Evolutionary conservation across 2,329 filamentous ascomycete genomes (phyloP).

Genomic region (Ophiostoma pallidulum): DNA sequence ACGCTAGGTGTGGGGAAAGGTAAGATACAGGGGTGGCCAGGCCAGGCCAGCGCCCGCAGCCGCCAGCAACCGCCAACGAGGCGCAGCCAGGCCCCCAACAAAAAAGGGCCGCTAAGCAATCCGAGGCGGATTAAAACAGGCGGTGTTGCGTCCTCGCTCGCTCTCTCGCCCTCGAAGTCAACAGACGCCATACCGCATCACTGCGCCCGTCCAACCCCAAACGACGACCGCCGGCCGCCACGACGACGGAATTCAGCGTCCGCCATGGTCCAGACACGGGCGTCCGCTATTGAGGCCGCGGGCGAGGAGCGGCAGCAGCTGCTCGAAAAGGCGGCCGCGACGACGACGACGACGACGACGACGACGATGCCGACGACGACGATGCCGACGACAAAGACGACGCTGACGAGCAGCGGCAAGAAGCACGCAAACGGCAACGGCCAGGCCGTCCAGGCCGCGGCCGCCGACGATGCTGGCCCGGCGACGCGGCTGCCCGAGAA

Average conservation of each 20-base stretch:
- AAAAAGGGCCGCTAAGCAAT: too few relatives aligned
- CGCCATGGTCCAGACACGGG: constrained; percentile 14
- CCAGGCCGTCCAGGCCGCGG: constrained; percentile 15
- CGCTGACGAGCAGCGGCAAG: constrained; percentile 15
- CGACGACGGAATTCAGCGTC: background rate
- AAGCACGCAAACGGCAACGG: background rate
- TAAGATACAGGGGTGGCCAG: too few relatives aligned
- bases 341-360: constrained; percentile 19
- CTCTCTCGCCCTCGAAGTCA: too few relatives aligned
- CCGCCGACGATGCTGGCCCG: constrained; percentile 15
- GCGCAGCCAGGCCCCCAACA: too few relatives aligned
- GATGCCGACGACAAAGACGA: background rate
- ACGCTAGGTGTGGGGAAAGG: background rate
- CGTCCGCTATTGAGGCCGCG: constrained; percentile 23
- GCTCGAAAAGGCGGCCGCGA: background rate
- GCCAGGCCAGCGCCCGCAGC: too few relatives aligned
- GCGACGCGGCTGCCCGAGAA: constrained; percentile 27
- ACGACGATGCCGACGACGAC: constrained; percentile 9
- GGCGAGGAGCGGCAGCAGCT: constrained; percentile 16
- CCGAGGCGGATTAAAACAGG: too few relatives aligned
- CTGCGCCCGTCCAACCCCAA: too few relatives aligned
- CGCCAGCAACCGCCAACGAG: too few relatives aligned
- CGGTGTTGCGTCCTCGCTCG: too few relatives aligned
- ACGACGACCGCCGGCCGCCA: background rate
- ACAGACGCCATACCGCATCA: too few relatives aligned